Base-by-base conservation (phyloP, 2,329 filamentous ascomycete genomes). In the Phaeosphaeria sp. region DNA sequence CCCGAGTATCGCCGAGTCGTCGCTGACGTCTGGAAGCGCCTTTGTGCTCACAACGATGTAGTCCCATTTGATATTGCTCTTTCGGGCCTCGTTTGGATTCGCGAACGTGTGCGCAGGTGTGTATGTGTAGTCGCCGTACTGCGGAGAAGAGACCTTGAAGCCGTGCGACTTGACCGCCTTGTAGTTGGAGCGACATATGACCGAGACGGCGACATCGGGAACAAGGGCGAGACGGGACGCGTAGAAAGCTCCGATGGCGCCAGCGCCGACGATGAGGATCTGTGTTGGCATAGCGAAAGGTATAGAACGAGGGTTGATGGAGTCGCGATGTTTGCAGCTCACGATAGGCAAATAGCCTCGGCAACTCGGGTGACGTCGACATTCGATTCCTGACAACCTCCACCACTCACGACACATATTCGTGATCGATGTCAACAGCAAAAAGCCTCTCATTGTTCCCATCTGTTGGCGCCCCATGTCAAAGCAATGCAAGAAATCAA, bases 121-220 rank as follows among this genome's bases (percentile, higher is more conserved):
- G 79, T 90, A 92, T 21, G 76, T 82, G 75, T 90, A 91, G 73
- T 88, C 80, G 44, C 89, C 89, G 72, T 90, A 92, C 51, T 85
- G 83, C 49, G 84, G 86, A 4, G 89, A 91, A 50, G 85, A 82
- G 36, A 93, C 78, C 27, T 80, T 77, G 69, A 92, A 89, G 47
- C 90, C 90, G 22, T 82, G 78, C 9, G 79, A 75, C 52, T 83
- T 81, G 46, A 92, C 87, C 33, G 84, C 85, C 22, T 80, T 76
- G 80, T 90, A 92, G 79, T 92, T 92, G 42, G 89, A 91, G 49
- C 90, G 86, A 62, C 89, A 91, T 53, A 91, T 87, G 45, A 91
- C 85, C 5, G 89, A 91, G 49, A 90, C 86, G 56, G 84, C 79
- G 42, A 88, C 79, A 54, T 84, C 82, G 1, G 69, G 64, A 9